These are phyloP conservation scores for Fusarium sublunatum DNA, from an alignment of 2,329 filamentous ascomycete species.

Conservation along the genomic window DNA sequence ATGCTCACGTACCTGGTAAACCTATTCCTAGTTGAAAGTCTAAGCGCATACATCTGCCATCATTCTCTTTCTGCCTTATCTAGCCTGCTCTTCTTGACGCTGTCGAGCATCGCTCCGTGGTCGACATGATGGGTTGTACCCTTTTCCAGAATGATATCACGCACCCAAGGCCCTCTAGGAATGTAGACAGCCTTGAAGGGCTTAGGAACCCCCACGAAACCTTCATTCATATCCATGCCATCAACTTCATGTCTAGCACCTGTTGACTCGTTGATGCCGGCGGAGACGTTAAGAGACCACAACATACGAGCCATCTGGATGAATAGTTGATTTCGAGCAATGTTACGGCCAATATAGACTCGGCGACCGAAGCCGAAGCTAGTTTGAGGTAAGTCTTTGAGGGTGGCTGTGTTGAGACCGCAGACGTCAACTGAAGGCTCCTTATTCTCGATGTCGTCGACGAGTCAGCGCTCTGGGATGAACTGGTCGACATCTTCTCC, in stretches of 20 bases:
- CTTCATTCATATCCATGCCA: conserved; percentile 43
- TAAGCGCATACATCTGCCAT: too few species aligned
- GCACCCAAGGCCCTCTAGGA: conserved; percentile 47
- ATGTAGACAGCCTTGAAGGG: conserved; percentile 46
- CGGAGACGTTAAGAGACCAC: conserved; percentile 61
- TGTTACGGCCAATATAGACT: conserved; percentile 56
- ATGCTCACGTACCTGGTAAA: too few species aligned
- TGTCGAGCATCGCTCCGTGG: conserved; percentile 6
- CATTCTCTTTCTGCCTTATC: not conserved
- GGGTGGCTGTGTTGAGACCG: conserved; percentile 13
- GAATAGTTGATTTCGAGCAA: conserved; percentile 61
- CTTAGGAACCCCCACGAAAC: conserved; percentile 45
- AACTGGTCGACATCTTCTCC: conserved; percentile 53
- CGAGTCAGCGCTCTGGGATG: conserved; percentile 51
- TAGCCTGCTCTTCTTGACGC: not conserved
- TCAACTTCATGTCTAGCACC: conserved; percentile 37
- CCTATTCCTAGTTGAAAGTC: too few species aligned
- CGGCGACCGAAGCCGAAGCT: conserved; percentile 63
- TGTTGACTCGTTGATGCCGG: conserved; percentile 32
- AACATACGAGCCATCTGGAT: conserved; percentile 56
- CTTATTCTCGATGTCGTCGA: conserved; percentile 13
- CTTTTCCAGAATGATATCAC: conserved; percentile 24
- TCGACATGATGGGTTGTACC: conserved; percentile 9
- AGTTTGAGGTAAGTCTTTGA: conserved; percentile 47
- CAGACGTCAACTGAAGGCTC: conserved; percentile 11